Evolutionary conservation across 2,329 filamentous ascomycete genomes (phyloP).

Genomic region (Fusarium redolens): DNA sequence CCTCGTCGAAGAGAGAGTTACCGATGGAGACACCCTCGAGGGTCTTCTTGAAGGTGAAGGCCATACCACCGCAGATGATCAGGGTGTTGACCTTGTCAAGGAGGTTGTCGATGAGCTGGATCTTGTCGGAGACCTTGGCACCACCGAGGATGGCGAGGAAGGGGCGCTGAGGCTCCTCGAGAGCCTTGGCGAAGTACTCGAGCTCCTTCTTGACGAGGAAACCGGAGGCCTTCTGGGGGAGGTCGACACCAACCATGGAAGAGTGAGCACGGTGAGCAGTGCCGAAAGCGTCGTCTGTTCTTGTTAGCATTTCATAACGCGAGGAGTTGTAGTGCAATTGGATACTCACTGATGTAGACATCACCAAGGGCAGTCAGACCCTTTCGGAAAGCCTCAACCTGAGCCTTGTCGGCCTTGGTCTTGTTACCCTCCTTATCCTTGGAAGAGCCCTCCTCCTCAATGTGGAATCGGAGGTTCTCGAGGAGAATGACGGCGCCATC

Average conservation of each 20-base stretch:
- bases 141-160: constrained; percentile 99
- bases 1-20: constrained; percentile 91
- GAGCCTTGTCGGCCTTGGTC: constrained; percentile 94
- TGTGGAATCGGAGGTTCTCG: constrained; percentile 98
- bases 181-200: constrained; percentile 97
- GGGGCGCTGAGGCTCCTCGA: constrained; percentile 91
- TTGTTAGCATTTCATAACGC: constrained; percentile 34
- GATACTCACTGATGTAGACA: constrained; percentile 87
- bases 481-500: constrained; percentile 88
- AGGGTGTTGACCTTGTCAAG: constrained; percentile 98
- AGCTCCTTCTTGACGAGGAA: constrained; percentile 99
- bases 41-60: constrained; percentile 99
- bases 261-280: constrained; percentile 98
- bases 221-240: constrained; percentile 95
- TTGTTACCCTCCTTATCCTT: constrained; percentile 97
- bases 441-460: constrained; percentile 96
- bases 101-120: constrained; percentile 98
- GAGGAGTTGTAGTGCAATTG: neutral
- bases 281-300: constrained; percentile 92
- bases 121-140: constrained; percentile 99
- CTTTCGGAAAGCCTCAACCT: constrained; percentile 94
- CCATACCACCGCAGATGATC: constrained; percentile 97
- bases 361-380: constrained; percentile 94
- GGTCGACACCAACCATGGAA: constrained; percentile 97
- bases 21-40: constrained; percentile 91